These are phyloP conservation scores for Linnemannia schmuckeri DNA, from an alignment of 192 early-diverging fungal species.

Conservation along the genomic window DNA sequence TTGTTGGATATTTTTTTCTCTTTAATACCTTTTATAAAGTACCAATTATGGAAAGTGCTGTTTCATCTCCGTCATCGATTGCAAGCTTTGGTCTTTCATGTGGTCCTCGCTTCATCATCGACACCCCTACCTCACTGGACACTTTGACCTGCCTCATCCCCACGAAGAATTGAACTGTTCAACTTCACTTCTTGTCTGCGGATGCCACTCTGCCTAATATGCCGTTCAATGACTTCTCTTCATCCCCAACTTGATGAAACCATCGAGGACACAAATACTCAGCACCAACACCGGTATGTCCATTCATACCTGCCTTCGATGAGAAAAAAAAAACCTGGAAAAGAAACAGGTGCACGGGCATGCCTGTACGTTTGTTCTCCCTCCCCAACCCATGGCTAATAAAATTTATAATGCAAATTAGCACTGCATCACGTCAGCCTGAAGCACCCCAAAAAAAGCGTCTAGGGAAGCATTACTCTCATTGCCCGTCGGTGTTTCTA, in stretches of 20 bases:
- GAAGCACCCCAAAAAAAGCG: not conserved
- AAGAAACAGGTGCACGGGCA: not conserved
- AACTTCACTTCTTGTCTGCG: too few species aligned
- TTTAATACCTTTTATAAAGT: not conserved
- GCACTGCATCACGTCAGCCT: not conserved
- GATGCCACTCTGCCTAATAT: too few species aligned
- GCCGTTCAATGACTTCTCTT: too few species aligned
- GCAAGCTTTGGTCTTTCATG: not conserved
- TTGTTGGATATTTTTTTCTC: not conserved
- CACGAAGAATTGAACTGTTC: not conserved
- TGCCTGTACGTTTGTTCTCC: not conserved
- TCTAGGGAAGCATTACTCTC: not conserved
- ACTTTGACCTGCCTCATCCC: constrained; percentile 3
- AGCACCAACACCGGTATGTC: too few species aligned
- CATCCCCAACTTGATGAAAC: not conserved
- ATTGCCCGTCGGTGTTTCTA: not conserved
- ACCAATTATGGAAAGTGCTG: not conserved
- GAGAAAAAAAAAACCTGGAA: not conserved
- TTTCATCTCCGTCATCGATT: not conserved
- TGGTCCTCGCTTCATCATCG: not conserved
- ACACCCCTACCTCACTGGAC: not conserved
- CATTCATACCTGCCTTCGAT: not conserved
- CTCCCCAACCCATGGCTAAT: not conserved
- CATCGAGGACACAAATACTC: too few species aligned
- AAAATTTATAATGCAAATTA: not conserved